Conservation (phyloP, 148 eudicot species). For the Nepenthes gracilis region DNA sequence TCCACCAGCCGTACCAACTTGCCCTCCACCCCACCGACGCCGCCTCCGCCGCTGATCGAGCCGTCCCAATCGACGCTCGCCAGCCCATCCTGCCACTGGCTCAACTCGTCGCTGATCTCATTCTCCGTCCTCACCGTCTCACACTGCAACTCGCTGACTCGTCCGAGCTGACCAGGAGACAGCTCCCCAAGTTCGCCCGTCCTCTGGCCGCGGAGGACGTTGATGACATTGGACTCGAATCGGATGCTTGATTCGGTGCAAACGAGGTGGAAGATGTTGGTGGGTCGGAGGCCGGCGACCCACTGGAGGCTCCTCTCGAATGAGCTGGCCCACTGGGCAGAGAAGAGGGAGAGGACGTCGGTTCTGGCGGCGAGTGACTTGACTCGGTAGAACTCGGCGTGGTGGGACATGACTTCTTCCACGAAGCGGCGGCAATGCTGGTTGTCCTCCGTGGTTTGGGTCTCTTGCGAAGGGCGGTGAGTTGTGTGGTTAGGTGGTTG, state of each 20-base stretch:
- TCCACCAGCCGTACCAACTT: conserved; percentile 19
- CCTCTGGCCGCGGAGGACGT: conserved; percentile 41
- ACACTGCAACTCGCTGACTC: conserved; percentile 72
- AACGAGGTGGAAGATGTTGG: conserved; percentile 67
- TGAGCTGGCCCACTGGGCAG: conserved; percentile 59
- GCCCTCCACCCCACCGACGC: conserved; percentile 13
- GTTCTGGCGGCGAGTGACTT: conserved; percentile 24
- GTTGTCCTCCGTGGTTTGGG: too few species aligned
- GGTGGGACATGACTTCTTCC: too few species aligned
- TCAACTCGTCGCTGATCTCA: conserved; percentile 39
- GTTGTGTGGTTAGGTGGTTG: too few species aligned
- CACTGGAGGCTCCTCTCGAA: conserved; percentile 66
- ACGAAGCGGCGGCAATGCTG: too few species aligned
- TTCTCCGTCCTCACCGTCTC: conserved; percentile 55
- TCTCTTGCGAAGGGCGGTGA: too few species aligned
- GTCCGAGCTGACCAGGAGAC: conserved; percentile 48
- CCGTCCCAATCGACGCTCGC: conserved; percentile 25
- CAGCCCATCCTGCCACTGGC: conserved; percentile 66
- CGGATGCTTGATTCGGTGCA: conserved; percentile 56
- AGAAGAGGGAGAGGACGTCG: conserved; percentile 36
- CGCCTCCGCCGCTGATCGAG: conserved; percentile 9
- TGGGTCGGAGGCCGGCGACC: conserved; percentile 82
- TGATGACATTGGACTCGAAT: conserved; percentile 42
- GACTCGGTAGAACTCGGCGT: conserved; percentile 23
- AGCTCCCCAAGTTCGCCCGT: conserved; percentile 75